Percentiles rank a stretch among this genome's conserved stretches.
Conservation (phyloP, 1,139 yeast species). For the Sugiyamaella japonica region DNA sequence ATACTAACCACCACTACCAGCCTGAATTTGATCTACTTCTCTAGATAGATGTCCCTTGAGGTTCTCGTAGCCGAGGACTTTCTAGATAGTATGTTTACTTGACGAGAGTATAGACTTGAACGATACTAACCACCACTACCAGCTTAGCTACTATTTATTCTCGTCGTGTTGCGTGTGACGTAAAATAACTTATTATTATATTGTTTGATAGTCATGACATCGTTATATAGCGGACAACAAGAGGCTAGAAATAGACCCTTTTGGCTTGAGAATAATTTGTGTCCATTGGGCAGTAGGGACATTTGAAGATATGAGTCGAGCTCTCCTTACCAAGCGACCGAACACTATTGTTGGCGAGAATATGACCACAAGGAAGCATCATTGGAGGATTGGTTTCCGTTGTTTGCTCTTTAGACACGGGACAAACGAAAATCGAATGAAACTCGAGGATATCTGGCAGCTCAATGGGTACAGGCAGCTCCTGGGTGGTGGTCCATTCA, state of each 20-base stretch:
- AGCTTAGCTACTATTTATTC: neutral
- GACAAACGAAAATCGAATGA: slow-evolving; percentile 90
- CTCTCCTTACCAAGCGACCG: slow-evolving; percentile 42
- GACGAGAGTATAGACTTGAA: no score
- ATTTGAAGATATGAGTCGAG: slow-evolving; percentile 50
- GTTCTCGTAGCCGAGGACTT: slow-evolving; percentile 89
- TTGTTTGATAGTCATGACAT: slow-evolving; percentile 1
- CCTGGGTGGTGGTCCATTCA: slow-evolving; percentile 58
- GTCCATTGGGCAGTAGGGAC: slow-evolving; percentile 65
- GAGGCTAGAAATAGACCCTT: slow-evolving; percentile 33
- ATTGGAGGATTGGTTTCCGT: slow-evolving; percentile 59
- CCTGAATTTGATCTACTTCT: slow-evolving; percentile 93
- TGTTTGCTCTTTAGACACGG: slow-evolving; percentile 84
- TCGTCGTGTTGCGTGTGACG: neutral
- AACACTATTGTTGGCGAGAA: slow-evolving; percentile 55
- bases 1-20: no score
- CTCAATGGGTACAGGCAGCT: slow-evolving; percentile 60
- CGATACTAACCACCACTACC: neutral
- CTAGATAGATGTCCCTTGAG: slow-evolving; percentile 88
- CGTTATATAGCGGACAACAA: neutral
- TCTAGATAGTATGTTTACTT: slow-evolving; percentile 56
- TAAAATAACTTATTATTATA: no score
- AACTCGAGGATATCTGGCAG: slow-evolving; percentile 54
- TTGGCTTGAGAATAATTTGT: slow-evolving; percentile 35
- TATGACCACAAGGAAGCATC: slow-evolving; percentile 64